Percentiles rank a stretch among this genome's conserved stretches.
Conservation (phyloP, 2,329 filamentous ascomycete genomes). For the Cladosporium austrohemisphaericum region DNA sequence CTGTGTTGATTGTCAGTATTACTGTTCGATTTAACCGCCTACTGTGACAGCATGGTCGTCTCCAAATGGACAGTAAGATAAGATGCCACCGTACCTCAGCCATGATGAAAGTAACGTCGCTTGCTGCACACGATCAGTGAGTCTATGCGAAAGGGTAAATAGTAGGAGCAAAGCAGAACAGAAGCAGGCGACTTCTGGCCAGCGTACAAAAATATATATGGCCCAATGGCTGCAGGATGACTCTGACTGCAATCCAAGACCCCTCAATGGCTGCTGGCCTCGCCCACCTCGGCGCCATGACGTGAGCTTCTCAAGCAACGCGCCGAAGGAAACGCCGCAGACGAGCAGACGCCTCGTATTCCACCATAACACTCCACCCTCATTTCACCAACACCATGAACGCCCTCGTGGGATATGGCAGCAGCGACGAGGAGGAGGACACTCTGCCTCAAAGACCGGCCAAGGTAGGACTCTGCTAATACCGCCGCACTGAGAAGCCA, state of each 20-base stretch:
- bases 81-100: slow-evolving; percentile 15
- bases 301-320: slow-evolving; percentile 1
- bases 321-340: slow-evolving; percentile 13
- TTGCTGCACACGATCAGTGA: not conserved
- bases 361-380: not conserved
- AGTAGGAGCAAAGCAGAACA: not conserved
- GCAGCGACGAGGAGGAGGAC: slow-evolving; percentile 46
- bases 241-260: slow-evolving; percentile 4
- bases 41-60: not conserved
- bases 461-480: slow-evolving; percentile 38
- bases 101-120: slow-evolving; percentile 7
- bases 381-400: slow-evolving; percentile 23
- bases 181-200: not conserved
- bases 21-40: not conserved
- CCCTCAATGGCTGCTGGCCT: slow-evolving; percentile 9
- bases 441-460: slow-evolving; percentile 26
- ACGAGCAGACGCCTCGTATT: not conserved
- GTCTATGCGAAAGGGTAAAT: not conserved
- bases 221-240: slow-evolving; percentile 12
- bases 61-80: not conserved
- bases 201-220: slow-evolving; percentile 9
- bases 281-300: not conserved
- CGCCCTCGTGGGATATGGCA: slow-evolving; percentile 43
- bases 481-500: slow-evolving; percentile 25
- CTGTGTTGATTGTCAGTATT: slow-evolving; percentile 29